Evolutionary conservation across 768 basidiomycete genomes (phyloP).

Genomic region (Trichaptum fuscoviolaceum): DNA sequence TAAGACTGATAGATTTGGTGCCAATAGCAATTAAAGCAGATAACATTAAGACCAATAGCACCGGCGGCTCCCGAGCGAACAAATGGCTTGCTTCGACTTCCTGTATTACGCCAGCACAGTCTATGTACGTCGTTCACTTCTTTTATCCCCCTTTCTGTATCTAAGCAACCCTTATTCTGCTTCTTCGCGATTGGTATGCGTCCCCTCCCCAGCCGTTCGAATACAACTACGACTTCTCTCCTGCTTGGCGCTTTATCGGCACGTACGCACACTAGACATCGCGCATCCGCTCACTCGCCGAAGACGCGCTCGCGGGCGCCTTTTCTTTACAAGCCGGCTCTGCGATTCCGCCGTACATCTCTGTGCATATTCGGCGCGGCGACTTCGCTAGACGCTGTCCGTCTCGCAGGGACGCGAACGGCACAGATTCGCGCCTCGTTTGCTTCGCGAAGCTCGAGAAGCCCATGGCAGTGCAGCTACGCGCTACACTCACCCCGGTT

Average conservation of each 20-base stretch:
- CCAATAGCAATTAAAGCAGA: too few species aligned
- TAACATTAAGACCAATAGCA: too few species aligned
- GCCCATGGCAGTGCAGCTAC: too few species aligned
- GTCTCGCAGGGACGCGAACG: conserved; percentile 1
- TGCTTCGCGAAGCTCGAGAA: conserved; percentile 40
- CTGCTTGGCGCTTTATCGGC: conserved; percentile 56
- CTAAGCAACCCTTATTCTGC: neutral
- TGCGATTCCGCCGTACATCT: conserved; percentile 15
- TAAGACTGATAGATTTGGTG: too few species aligned
- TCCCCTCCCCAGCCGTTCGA: conserved; percentile 39
- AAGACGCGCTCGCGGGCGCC: conserved; percentile 40
- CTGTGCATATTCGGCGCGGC: conserved; percentile 22
- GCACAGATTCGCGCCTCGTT: conserved; percentile 17
- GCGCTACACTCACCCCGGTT: too few species aligned
- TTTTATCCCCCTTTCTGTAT: neutral
- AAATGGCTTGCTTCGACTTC: conserved; percentile 36
- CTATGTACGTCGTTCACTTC: conserved; percentile 16
- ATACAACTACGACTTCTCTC: conserved; percentile 51
- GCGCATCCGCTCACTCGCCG: conserved; percentile 35
- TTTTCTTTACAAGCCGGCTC: conserved; percentile 24
- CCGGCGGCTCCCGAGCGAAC: conserved; percentile 31
- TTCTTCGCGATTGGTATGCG: neutral
- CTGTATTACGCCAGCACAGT: conserved; percentile 33
- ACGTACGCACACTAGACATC: conserved; percentile 46
- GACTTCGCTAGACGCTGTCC: conserved; percentile 32